Percentiles rank a stretch among this genome's conserved stretches.
Evolutionary conservation across 768 basidiomycete genomes (phyloP).

Genomic region (Suillus subalutaceus): DNA sequence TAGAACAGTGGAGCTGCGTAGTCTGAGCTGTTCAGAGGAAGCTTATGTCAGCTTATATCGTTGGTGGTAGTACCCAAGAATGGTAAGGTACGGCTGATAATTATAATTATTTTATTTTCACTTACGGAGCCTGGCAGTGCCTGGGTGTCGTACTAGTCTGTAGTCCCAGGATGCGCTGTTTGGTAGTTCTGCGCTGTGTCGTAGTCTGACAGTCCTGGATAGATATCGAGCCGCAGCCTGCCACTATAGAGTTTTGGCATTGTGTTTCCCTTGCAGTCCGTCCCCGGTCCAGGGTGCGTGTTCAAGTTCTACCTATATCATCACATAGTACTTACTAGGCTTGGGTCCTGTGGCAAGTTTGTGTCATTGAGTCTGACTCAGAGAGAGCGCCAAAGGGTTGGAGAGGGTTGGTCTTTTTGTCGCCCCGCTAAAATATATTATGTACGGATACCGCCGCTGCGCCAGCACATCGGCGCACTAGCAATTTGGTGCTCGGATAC

Average conservation of each 20-base stretch:
- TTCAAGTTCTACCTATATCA: not conserved
- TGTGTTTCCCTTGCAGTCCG: too few species aligned
- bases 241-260: too few species aligned
- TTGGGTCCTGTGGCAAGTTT: not conserved
- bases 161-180: too few species aligned
- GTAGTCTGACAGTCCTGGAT: too few species aligned
- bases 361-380: not conserved
- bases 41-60: slow-evolving; percentile 1
- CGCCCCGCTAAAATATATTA: not conserved
- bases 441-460: not conserved
- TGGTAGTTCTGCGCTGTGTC: too few species aligned
- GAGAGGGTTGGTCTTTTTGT: not conserved
- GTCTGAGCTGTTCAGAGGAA: not conserved
- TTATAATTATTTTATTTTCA: not conserved
- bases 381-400: not conserved
- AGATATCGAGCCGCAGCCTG: too few species aligned
- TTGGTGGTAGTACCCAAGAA: not conserved
- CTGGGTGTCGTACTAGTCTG: not conserved
- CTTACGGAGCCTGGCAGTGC: not conserved
- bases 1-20: not conserved
- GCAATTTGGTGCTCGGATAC: not conserved
- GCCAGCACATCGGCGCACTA: not conserved
- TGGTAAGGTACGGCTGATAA: not conserved
- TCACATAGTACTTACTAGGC: not conserved
- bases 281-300: not conserved